phyloP scores from a whole-genome alignment of 2,329 filamentous ascomycete species.

The Tympanopsis confertula region DNA sequence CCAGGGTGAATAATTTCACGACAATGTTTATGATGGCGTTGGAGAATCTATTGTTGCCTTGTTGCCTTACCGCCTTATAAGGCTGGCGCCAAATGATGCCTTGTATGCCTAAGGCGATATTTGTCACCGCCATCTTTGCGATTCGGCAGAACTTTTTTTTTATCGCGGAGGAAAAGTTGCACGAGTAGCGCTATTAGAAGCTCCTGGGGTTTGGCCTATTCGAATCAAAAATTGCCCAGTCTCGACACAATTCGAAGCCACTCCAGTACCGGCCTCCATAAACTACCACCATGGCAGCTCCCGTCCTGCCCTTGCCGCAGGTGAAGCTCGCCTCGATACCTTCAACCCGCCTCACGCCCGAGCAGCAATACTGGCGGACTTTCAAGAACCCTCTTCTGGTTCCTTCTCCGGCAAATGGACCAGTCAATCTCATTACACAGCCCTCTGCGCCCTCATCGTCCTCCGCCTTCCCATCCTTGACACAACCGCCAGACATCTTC shows the following conservation, averaged over 20 bases:
- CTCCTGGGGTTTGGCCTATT: too few species aligned
- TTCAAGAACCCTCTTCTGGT: slow-evolving; percentile 88
- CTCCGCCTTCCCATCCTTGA: slow-evolving; percentile 29
- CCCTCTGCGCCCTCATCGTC: slow-evolving; percentile 34
- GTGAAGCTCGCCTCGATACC: slow-evolving; percentile 76
- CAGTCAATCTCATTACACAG: slow-evolving; percentile 81
- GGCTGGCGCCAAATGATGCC: too few species aligned
- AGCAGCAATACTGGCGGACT: slow-evolving; percentile 91
- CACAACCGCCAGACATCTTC: slow-evolving; percentile 54
- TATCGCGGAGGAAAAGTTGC: too few species aligned
- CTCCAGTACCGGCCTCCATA: not conserved
- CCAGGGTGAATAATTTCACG: too few species aligned
- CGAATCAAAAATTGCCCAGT: too few species aligned
- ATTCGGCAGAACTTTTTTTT: too few species aligned
- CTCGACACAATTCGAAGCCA: not conserved
- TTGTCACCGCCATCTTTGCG: too few species aligned
- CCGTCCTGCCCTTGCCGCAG: slow-evolving; percentile 68
- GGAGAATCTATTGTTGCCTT: too few species aligned
- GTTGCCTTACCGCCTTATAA: too few species aligned
- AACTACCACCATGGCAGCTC: slow-evolving; percentile 67
- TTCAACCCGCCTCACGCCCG: slow-evolving; percentile 64
- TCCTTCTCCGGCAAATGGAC: slow-evolving; percentile 79
- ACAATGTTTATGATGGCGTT: too few species aligned
- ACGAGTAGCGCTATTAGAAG: too few species aligned
- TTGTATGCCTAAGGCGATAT: too few species aligned